Percentiles rank a stretch among this genome's conserved stretches.
These are phyloP conservation scores for Microbotryum silenes-acaulis DNA, from an alignment of 1,284 basidiomycete species.

Conservation along the genomic window DNA sequence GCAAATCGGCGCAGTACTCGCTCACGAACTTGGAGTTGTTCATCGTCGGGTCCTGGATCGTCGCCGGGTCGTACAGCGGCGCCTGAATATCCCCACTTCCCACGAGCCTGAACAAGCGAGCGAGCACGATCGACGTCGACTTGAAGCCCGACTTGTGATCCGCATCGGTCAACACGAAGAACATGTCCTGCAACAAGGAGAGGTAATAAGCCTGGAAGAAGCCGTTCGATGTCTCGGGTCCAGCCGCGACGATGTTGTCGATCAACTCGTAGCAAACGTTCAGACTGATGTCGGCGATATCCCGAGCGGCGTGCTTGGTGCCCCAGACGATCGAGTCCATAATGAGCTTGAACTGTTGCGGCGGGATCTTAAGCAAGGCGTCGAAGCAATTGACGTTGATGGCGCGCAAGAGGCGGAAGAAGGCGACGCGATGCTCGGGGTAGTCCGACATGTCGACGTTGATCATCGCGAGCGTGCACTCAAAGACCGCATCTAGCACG, in stretches of 20 bases:
- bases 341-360: slow-evolving; percentile 73
- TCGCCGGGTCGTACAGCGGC: slow-evolving; percentile 75
- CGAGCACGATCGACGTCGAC: slow-evolving; percentile 63
- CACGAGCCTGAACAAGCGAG: slow-evolving; percentile 87
- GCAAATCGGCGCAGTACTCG: slow-evolving; percentile 72
- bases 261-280: slow-evolving; percentile 94
- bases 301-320: slow-evolving; percentile 99
- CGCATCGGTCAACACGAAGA: slow-evolving; percentile 94
- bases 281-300: slow-evolving; percentile 92
- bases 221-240: slow-evolving; percentile 65
- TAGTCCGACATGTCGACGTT: slow-evolving; percentile 92
- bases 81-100: slow-evolving; percentile 73
- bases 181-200: slow-evolving; percentile 87
- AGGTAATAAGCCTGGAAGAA: slow-evolving; percentile 85
- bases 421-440: slow-evolving; percentile 94
- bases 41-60: slow-evolving; percentile 64
- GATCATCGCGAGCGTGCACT: slow-evolving; percentile 97
- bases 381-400: slow-evolving; percentile 95
- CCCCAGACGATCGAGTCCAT: slow-evolving; percentile 99
- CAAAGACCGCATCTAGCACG: slow-evolving; percentile 93
- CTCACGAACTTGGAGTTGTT: slow-evolving; percentile 77
- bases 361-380: slow-evolving; percentile 40
- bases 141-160: slow-evolving; percentile 98
- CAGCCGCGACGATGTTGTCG: slow-evolving; percentile 86
- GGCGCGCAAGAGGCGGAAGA: slow-evolving; percentile 91